Evolutionary conservation across 306 rosid species (phyloP).

Genomic region (Cucurbita argyrosperma): DNA sequence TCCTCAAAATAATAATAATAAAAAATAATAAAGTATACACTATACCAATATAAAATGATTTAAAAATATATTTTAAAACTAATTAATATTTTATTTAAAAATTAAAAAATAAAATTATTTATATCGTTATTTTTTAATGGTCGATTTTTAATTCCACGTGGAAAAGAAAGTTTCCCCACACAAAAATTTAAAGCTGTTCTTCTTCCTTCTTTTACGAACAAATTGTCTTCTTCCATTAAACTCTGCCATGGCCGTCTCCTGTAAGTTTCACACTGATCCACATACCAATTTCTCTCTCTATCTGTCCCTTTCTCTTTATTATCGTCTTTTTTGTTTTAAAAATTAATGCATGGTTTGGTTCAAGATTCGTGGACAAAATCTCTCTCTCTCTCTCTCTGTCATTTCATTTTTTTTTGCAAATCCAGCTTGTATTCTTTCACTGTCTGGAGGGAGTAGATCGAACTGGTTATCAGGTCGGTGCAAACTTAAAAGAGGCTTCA

Average conservation of each 20-base stretch:
- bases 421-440: background rate
- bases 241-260: background rate
- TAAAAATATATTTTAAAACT: too few relatives aligned
- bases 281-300: background rate
- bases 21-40: too few relatives aligned
- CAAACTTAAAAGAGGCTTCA: background rate
- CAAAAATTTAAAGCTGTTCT: too few relatives aligned
- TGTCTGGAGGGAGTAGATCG: background rate
- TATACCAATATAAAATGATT: too few relatives aligned
- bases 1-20: background rate
- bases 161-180: background rate
- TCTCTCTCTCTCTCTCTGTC: background rate
- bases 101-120: too few relatives aligned
- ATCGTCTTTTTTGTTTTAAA: background rate
- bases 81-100: too few relatives aligned
- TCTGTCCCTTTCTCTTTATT: background rate
- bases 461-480: background rate
- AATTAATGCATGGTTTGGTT: constrained; percentile 1
- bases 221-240: background rate
- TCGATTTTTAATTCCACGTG: background rate
- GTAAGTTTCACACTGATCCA: background rate
- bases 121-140: too few relatives aligned
- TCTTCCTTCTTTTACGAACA: background rate
- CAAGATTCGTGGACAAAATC: constrained; percentile 1
- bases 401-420: background rate